Percentiles rank a stretch among this genome's conserved stretches.
These are phyloP conservation scores for Ganoderma multipileum DNA, from an alignment of 1,284 basidiomycete species.

Conservation along the genomic window DNA sequence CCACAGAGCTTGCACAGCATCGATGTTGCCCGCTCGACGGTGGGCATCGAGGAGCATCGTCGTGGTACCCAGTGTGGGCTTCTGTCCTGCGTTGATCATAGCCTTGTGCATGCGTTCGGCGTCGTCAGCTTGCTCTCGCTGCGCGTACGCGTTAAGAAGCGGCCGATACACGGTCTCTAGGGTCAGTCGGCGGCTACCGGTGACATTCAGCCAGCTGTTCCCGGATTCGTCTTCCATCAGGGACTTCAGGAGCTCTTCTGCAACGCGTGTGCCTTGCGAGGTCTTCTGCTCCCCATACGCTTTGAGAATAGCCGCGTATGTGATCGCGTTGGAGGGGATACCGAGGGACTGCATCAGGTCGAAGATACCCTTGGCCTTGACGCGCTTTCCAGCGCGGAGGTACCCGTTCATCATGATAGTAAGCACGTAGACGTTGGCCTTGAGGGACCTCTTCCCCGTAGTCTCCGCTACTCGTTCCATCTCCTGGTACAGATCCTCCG, in stretches of 20 bases:
- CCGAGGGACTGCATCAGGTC: conserved; percentile 77
- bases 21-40: conserved; percentile 64
- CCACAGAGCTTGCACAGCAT: conserved; percentile 73
- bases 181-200: conserved; percentile 48
- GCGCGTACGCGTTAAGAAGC: conserved; percentile 66
- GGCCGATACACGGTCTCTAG: conserved; percentile 69
- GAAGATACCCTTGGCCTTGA: conserved; percentile 72
- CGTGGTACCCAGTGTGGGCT: conserved; percentile 66
- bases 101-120: conserved; percentile 66
- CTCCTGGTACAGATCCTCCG: conserved; percentile 72
- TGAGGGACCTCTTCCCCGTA: conserved; percentile 44
- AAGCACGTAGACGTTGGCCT: conserved; percentile 67
- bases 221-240: conserved; percentile 48
- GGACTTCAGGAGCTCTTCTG: conserved; percentile 66
- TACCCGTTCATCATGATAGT: conserved; percentile 90
- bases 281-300: conserved; percentile 61
- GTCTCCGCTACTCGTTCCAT: conserved; percentile 57
- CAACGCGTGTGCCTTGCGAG: conserved; percentile 57
- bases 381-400: conserved; percentile 63
- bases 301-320: conserved; percentile 75
- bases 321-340: conserved; percentile 74
- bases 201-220: conserved; percentile 48
- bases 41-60: conserved; percentile 81
- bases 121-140: conserved; percentile 53
- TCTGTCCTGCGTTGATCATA: conserved; percentile 61